Percentiles rank a stretch among this genome's conserved stretches.
phyloP scores from a whole-genome alignment of 441 rosid species.

The Gossypium schwendimanii region DNA sequence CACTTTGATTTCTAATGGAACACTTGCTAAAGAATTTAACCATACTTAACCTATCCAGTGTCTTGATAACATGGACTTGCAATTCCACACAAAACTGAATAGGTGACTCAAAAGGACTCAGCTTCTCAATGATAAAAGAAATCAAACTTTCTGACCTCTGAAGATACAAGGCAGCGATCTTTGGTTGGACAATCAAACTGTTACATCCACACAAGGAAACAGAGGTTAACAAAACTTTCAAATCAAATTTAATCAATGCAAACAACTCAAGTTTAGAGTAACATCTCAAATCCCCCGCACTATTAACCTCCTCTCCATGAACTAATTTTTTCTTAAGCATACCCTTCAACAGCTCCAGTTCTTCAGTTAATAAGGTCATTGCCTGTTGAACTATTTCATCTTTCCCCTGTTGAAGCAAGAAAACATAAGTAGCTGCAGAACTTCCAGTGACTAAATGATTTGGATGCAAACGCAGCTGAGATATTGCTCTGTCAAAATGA shows the following conservation, averaged over 20 bases:
- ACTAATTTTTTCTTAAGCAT: slow-evolving; percentile 41
- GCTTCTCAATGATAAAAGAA: slow-evolving; percentile 56
- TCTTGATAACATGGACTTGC: slow-evolving; percentile 65
- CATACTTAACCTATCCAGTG: slow-evolving; percentile 61
- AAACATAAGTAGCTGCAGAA: slow-evolving; percentile 84
- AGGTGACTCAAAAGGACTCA: slow-evolving; percentile 67
- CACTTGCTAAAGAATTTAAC: slow-evolving; percentile 64
- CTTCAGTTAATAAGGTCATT: slow-evolving; percentile 48
- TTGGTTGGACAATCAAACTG: slow-evolving; percentile 54
- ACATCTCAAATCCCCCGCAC: slow-evolving; percentile 28
- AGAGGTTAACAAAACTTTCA: slow-evolving; percentile 77
- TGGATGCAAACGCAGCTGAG: slow-evolving; percentile 81
- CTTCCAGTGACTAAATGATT: slow-evolving; percentile 81
- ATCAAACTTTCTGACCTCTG: slow-evolving; percentile 64
- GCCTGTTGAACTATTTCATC: slow-evolving; percentile 76
- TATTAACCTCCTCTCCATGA: slow-evolving; percentile 31
- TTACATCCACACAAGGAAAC: slow-evolving; percentile 43
- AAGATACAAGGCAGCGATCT: slow-evolving; percentile 52
- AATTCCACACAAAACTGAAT: slow-evolving; percentile 51
- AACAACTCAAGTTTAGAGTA: slow-evolving; percentile 63
- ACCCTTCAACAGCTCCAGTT: slow-evolving; percentile 59
- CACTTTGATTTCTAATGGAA: slow-evolving; percentile 33
- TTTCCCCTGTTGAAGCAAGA: slow-evolving; percentile 90
- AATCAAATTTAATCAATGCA: slow-evolving; percentile 79
- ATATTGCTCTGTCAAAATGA: slow-evolving; percentile 64